Base-by-base conservation (phyloP, 2,329 filamentous ascomycete species). In the Aureobasidium namibiae region DNA sequence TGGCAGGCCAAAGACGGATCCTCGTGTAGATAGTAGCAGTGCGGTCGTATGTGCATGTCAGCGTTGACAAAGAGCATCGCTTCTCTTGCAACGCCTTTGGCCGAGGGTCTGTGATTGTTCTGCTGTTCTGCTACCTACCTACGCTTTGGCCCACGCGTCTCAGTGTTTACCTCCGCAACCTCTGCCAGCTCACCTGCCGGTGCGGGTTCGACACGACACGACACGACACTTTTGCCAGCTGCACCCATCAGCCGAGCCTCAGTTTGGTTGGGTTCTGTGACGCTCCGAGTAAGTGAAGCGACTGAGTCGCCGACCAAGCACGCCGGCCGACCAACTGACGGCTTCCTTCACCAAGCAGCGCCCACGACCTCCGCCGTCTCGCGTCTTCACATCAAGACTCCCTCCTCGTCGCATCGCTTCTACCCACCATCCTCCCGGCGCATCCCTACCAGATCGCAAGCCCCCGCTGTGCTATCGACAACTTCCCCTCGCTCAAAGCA, bases 91-190 rank as follows among this genome's bases (percentile, higher is more conserved):
- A 33, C 26, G 52, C 52, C 34, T 45, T 56, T 56, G 38, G 39
- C 52, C 52, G 52, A 56, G 36, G 38, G 38, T 56, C 26, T 56
- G 52, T 44, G 52, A 56, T 57, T 57, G 33, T 39, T 38, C 33
- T 46, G 41, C 26, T n/a, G n/a, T n/a, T n/a, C n/a, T n/a, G n/a
- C n/a, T n/a, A n/a, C n/a, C n/a, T n/a, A n/a, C n/a, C n/a, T 14
- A 48, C 54, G 54, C 54, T 57, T 56, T 57, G 54, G 42, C 52
- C 52, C n/a, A n/a, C 52, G 52, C 52, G 54, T 57, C 33, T 16
- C 8, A 34, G 52, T 57, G 42, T 48, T 57, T 57, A 57, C 41
- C 54, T 42, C 54, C 54, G 54, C 53, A 57, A 57, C 54, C 54
- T 57, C 54, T 57, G 36, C n/a, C 54, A 57, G 54, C 54, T 57